Conservation (phyloP, 805 yeast species). For the Wickerhamomyces xylosicus region DNA sequence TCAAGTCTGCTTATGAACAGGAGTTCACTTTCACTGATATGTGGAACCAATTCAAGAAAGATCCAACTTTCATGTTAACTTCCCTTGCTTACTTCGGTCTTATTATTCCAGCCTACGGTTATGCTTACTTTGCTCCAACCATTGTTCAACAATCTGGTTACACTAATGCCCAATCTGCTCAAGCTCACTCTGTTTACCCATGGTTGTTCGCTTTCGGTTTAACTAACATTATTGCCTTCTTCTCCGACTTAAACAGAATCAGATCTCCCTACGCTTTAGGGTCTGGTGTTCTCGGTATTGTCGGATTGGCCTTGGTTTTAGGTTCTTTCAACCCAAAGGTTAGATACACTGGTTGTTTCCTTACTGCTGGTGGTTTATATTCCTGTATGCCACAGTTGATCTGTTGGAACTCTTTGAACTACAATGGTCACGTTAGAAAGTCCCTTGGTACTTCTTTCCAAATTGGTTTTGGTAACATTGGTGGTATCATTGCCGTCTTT, state of each 20-base stretch:
- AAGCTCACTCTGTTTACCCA: constrained; percentile 76
- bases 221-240: constrained; percentile 48
- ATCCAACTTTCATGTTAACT: constrained; percentile 39
- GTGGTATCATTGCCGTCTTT: constrained; percentile 30
- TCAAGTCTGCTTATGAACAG: constrained; percentile 27
- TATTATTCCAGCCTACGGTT: constrained; percentile 28
- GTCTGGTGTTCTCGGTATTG: constrained; percentile 22
- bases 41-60: constrained; percentile 32
- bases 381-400: constrained; percentile 26
- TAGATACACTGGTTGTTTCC: constrained; percentile 29
- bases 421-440: constrained; percentile 28
- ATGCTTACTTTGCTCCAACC: constrained; percentile 35
- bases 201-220: constrained; percentile 71
- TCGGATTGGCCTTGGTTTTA: constrained; percentile 25
- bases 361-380: constrained; percentile 28
- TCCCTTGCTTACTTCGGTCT: constrained; percentile 28
- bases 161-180: constrained; percentile 57
- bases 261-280: constrained; percentile 33
- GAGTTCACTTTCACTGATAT: constrained; percentile 23
- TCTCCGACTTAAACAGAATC: constrained; percentile 43
- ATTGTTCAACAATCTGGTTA: constrained; percentile 32
- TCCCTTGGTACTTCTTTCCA: constrained; percentile 29
- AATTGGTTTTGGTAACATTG: constrained; percentile 29
- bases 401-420: constrained; percentile 28
- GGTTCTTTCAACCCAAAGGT: constrained; percentile 29